Evolutionary conservation across 192 early-diverging fungal genomes (phyloP), one percentile per base, ranked within the genome.

Genomic region (Coemansia sp.): DNA sequence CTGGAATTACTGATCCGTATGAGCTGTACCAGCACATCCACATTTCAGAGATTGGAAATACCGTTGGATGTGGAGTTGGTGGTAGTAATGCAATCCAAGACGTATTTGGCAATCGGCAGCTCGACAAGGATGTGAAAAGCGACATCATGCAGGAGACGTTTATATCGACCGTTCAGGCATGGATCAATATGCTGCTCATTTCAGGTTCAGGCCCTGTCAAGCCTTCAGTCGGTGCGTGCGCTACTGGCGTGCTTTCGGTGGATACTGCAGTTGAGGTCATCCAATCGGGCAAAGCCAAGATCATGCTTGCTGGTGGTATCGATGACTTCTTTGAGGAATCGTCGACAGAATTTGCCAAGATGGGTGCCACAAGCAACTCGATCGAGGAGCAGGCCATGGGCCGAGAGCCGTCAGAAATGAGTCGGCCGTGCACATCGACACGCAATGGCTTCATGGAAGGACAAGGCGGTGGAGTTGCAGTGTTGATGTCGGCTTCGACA

Each of bases 1-100:
- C 90, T 49, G 95, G 95, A 78, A 90, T 97, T 21, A 94, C 93
- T 36, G 93, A 97, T 71, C 93, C 95, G 18, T 97, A 95, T 81
- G 93, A 97, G 78, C 90, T 97, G 80, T 97, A 91, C 86, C 83
- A 94, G 78, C 93, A 95, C 64, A 90, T 97, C 59, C 95, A 97
- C 70, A 91, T 97, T 42, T 91, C 90, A 47, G 92, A 95, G 71
- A 81, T 97, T 53, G 95, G 95, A 57, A 97, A 90, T 85, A 84
- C 86, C 11, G 83, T 87, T 44, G 95, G 95, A 54, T 91, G 90
- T 46, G 90, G 91, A 79, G 83, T 93, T 46, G 95, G 95, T 70
- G 95, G 95, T 46, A 84, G 87, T 73, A 55, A 72, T 5, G 82
- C 90, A 23, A 71, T 88, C 56, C 85, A 87, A 59, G 81, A 85